Evolutionary conservation across 2,329 filamentous ascomycete genomes (phyloP).

Genomic region (Xylariomycetidae sp.): DNA sequence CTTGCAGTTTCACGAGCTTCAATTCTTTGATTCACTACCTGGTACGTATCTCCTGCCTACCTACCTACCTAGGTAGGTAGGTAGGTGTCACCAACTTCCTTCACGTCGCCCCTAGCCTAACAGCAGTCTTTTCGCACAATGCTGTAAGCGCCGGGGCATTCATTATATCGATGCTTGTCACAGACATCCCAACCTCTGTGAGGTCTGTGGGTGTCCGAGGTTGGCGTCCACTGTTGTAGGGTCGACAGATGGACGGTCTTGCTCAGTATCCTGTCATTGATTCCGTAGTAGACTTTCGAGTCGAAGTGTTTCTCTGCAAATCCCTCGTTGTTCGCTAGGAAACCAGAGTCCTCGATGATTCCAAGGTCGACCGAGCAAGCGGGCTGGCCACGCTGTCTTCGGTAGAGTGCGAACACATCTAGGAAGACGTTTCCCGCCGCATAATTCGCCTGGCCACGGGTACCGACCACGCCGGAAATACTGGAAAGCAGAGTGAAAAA

Average conservation of each 20-base stretch:
- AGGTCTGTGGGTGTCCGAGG: constrained; percentile 10
- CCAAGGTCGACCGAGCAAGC: constrained; percentile 34
- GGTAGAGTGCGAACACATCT: constrained; percentile 31
- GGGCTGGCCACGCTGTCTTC: constrained; percentile 25
- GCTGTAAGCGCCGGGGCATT: constrained; percentile 19
- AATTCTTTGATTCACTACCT: too few species aligned
- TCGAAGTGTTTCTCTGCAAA: constrained; percentile 7
- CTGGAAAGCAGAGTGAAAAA: constrained; percentile 33
- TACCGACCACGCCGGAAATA: constrained; percentile 29
- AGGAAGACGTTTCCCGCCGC: constrained; percentile 35
- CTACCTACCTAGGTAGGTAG: too few species aligned
- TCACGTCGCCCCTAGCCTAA: not conserved
- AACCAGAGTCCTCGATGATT: constrained; percentile 27
- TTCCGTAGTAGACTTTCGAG: constrained; percentile 5
- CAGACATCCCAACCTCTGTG: constrained; percentile 16
- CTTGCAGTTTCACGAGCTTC: too few species aligned
- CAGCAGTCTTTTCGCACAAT: constrained; percentile 23
- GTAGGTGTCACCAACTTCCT: too few species aligned
- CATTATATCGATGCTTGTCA: constrained; percentile 24
- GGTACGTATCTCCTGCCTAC: too few species aligned
- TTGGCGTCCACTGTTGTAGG: constrained; percentile 12
- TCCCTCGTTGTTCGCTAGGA: constrained; percentile 18
- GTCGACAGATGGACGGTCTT: constrained; percentile 16
- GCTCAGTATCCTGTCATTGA: constrained; percentile 17
- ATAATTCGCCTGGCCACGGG: constrained; percentile 34